A percentile compares a stretch with the other conserved stretches of the same genome.
phyloP scores from a whole-genome alignment of 2,329 filamentous ascomycete species.

The Colletotrichum incanum region DNA sequence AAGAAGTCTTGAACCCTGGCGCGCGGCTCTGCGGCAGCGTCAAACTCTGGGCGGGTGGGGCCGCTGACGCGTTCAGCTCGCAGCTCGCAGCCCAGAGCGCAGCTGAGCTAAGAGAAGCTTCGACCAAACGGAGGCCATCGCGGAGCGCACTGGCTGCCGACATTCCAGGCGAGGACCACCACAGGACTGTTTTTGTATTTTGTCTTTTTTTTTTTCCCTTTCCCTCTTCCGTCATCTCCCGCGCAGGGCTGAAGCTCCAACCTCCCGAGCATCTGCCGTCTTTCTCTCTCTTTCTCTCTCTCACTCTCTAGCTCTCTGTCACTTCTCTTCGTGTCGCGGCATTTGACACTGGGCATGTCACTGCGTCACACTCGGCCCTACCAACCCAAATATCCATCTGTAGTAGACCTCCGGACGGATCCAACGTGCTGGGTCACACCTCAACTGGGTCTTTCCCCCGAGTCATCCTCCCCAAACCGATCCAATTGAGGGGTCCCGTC shows the following conservation, averaged over 20 bases:
- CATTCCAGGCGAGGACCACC: slow-evolving; percentile 23
- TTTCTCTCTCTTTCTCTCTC: background rate
- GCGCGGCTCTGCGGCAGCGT: slow-evolving; percentile 42
- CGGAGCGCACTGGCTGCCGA: slow-evolving; percentile 23
- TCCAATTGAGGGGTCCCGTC: background rate
- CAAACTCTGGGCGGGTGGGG: slow-evolving; percentile 36
- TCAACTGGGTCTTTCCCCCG: slow-evolving; percentile 22
- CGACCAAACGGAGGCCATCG: slow-evolving; percentile 18
- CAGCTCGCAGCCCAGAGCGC: background rate
- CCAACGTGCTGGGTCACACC: slow-evolving; percentile 33
- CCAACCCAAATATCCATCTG: background rate
- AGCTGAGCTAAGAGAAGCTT: background rate
- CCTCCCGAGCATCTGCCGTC: slow-evolving; percentile 20
- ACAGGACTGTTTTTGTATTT: background rate
- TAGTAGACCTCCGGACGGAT: slow-evolving; percentile 25
- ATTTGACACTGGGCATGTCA: slow-evolving; percentile 5
- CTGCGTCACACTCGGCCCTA: slow-evolving; percentile 6
- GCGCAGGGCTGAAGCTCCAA: slow-evolving; percentile 9
- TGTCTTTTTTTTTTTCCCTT: background rate
- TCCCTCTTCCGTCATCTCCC: background rate
- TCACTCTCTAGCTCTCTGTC: too few species aligned
- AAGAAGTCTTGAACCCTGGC: slow-evolving; percentile 8
- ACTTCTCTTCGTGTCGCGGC: background rate
- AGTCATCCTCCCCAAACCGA: slow-evolving; percentile 16
- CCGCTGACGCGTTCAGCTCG: slow-evolving; percentile 40